Conservation (phyloP, 768 basidiomycete species). For the Fomitopsis pulvina region DNA sequence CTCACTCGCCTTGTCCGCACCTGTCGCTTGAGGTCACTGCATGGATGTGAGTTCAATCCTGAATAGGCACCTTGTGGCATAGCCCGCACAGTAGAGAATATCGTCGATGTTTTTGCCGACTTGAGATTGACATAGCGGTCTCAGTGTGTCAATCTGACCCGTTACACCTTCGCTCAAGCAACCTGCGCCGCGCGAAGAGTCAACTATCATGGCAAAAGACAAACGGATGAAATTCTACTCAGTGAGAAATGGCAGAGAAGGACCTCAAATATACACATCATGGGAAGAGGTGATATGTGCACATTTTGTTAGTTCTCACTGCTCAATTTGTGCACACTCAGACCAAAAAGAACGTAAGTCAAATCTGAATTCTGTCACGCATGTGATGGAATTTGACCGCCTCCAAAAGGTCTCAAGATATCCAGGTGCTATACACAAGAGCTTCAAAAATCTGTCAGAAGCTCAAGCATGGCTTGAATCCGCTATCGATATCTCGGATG, state of each 20-base stretch:
- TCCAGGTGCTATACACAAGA: conserved; percentile 45
- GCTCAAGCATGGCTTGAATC: conserved; percentile 43
- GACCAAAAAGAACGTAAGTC: conserved; percentile 42
- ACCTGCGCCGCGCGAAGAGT: no score
- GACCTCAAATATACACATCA: conserved; percentile 46
- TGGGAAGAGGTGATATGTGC: conserved; percentile 48
- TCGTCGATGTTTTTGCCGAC: no score
- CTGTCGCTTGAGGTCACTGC: no score
- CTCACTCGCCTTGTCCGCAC: no score
- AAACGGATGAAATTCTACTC: conserved; percentile 46
- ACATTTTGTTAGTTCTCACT: no score
- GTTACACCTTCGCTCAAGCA: no score
- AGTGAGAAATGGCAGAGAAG: conserved; percentile 49
- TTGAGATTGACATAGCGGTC: no score
- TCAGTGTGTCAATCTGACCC: no score
- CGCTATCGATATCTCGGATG: neutral
- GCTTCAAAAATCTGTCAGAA: conserved; percentile 36
- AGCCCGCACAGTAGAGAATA: no score
- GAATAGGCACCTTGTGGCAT: no score
- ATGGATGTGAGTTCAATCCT: no score
- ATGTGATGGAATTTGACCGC: neutral
- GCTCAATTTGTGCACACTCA: conserved; percentile 15
- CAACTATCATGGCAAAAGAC: conserved; percentile 2
- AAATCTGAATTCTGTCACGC: no score
- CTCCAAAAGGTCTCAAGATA: conserved; percentile 41